These are phyloP conservation scores for Lotus japonicus DNA, from an alignment of 306 rosid genomes.

Conservation along the genomic window DNA sequence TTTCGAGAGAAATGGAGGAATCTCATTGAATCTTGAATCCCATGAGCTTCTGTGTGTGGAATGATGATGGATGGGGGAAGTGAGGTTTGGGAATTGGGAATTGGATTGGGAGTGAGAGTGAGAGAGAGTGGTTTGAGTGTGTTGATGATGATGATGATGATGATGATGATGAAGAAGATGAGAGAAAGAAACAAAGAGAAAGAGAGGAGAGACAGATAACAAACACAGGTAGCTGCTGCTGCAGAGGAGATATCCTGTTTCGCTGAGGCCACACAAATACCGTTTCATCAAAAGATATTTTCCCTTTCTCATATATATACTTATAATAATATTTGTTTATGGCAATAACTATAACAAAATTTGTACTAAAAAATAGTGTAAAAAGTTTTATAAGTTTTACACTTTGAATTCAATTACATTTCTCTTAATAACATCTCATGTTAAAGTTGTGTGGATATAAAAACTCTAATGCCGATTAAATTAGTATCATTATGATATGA, in stretches of 20 bases:
- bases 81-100: not conserved
- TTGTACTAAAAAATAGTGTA: no score
- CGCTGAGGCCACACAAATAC: conserved; percentile 90
- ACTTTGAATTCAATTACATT: no score
- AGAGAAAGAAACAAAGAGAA: not conserved
- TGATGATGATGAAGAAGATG: no score
- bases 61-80: not conserved
- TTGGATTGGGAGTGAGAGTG: not conserved
- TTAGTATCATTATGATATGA: no score
- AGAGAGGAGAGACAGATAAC: conserved; percentile 40
- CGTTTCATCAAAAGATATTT: conserved; percentile 39
- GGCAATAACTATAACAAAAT: no score
- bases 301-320: not conserved
- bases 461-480: no score
- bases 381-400: no score
- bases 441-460: no score
- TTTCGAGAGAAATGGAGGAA: conserved; percentile 41
- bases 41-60: conserved; percentile 8
- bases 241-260: conserved; percentile 37
- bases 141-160: no score
- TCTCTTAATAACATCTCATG: no score
- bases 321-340: no score
- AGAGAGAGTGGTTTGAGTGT: not conserved
- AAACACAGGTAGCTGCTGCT: conserved; percentile 19
- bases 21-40: conserved; percentile 67